Conservation (phyloP, 768 basidiomycete species). For the Scleroderma bovista region DNA sequence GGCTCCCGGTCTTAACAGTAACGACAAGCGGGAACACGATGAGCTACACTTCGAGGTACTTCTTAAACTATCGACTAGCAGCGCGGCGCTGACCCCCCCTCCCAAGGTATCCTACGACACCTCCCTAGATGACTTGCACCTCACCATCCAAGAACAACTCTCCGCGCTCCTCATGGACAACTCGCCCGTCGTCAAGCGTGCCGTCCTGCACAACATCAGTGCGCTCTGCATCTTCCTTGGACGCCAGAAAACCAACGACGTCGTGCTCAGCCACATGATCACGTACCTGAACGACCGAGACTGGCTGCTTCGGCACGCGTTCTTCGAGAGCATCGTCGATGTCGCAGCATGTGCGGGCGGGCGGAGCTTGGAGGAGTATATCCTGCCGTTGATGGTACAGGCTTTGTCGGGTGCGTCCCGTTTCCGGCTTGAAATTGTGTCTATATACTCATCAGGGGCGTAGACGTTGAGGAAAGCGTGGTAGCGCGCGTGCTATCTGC, state of each 20-base stretch:
- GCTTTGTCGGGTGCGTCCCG: slow-evolving; percentile 76
- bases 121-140: slow-evolving; percentile 80
- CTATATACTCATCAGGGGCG: slow-evolving; percentile 3
- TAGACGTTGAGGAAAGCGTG: slow-evolving; percentile 94
- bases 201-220: slow-evolving; percentile 81
- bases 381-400: slow-evolving; percentile 94
- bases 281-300: slow-evolving; percentile 85
- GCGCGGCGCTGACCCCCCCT: not conserved
- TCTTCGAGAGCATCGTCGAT: slow-evolving; percentile 94
- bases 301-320: slow-evolving; percentile 86
- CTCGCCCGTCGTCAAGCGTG: slow-evolving; percentile 86
- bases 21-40: slow-evolving; percentile 66
- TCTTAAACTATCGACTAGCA: not conserved
- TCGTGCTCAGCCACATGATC: slow-evolving; percentile 85
- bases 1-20: slow-evolving; percentile 31
- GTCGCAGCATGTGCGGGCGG: slow-evolving; percentile 93
- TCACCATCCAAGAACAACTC: slow-evolving; percentile 81
- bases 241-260: slow-evolving; percentile 89
- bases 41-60: slow-evolving; percentile 74
- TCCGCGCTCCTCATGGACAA: slow-evolving; percentile 83
- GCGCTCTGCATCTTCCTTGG: slow-evolving; percentile 92
- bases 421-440: not conserved
- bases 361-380: slow-evolving; percentile 90
- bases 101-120: slow-evolving; percentile 84
- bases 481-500: slow-evolving; percentile 86